Percentiles rank a stretch among this genome's conserved stretches.
These are phyloP conservation scores for Annulohypoxylon moriforme DNA, from an alignment of 495 filamentous ascomycete genomes.

Conservation along the genomic window DNA sequence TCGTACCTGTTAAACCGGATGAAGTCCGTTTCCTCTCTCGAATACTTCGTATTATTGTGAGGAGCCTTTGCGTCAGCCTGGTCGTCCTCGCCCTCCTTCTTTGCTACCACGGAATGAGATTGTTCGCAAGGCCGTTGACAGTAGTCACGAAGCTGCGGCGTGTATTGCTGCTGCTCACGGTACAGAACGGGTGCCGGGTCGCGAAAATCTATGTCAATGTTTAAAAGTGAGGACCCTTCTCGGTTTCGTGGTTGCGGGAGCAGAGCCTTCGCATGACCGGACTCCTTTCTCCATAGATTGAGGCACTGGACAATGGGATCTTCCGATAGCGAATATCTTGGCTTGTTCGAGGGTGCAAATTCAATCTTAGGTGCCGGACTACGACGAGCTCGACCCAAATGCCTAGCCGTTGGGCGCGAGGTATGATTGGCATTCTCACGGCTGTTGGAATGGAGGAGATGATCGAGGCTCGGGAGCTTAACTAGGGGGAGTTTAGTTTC, in stretches of 20 bases:
- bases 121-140: slow-evolving; percentile 8
- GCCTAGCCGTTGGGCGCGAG: not conserved
- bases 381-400: slow-evolving; percentile 14
- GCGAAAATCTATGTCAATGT: not conserved
- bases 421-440: slow-evolving; percentile 3
- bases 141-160: not conserved
- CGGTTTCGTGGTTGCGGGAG: slow-evolving; percentile 33
- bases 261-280: slow-evolving; percentile 10
- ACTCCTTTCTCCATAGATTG: slow-evolving; percentile 32
- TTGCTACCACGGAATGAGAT: not conserved
- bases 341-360: not conserved
- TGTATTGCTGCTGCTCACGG: slow-evolving; percentile 21
- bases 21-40: slow-evolving; percentile 48
- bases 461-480: slow-evolving; percentile 19
- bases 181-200: slow-evolving; percentile 4
- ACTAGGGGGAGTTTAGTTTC: slow-evolving; percentile 3
- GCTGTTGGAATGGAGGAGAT: slow-evolving; percentile 5
- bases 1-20: slow-evolving; percentile 54
- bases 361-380: slow-evolving; percentile 32
- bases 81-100: not conserved
- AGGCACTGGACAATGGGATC: slow-evolving; percentile 45
- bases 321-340: not conserved
- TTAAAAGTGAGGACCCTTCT: not conserved
- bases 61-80: not conserved
- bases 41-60: slow-evolving; percentile 52